Conservation (phyloP, 192 early-diverging fungal species). For the Rhizophagus sp. region DNA sequence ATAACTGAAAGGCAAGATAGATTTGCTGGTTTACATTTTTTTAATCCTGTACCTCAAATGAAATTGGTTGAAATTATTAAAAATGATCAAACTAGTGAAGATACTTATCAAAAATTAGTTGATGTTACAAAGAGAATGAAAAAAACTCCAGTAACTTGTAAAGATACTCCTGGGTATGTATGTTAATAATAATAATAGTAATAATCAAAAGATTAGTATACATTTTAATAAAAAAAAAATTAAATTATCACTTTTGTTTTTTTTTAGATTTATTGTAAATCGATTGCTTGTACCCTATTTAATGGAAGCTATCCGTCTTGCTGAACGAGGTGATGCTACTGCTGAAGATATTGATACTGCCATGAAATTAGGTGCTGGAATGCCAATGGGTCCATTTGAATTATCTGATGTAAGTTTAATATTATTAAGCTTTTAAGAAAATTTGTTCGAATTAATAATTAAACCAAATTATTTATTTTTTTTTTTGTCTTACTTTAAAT, state of each 20-base stretch:
- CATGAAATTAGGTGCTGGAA: conserved; percentile 97
- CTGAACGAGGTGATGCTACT: conserved; percentile 87
- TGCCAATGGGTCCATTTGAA: conserved; percentile 94
- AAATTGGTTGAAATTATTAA: conserved; percentile 94
- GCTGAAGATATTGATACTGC: conserved; percentile 88
- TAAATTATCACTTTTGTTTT: background rate
- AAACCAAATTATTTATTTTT: background rate
- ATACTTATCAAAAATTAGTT: conserved; percentile 64
- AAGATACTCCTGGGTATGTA: conserved; percentile 90
- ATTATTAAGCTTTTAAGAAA: conserved; percentile 10
- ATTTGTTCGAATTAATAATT: background rate
- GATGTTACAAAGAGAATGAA: conserved; percentile 73
- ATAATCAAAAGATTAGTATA: background rate
- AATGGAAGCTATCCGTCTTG: conserved; percentile 91
- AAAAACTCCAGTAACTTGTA: conserved; percentile 91
- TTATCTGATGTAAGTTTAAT: conserved; percentile 65
- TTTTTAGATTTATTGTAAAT: conserved; percentile 86
- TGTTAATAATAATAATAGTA: background rate
- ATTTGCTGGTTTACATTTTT: conserved; percentile 93
- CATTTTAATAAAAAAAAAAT: too few species aligned
- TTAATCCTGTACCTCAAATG: conserved; percentile 99
- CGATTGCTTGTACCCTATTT: conserved; percentile 94
- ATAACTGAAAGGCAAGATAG: conserved; percentile 52
- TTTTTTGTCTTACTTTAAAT: conserved; percentile 1
- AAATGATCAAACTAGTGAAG: conserved; percentile 60